Conservation (phyloP, 176 grass and related monocot species). For the Lolium perenne region DNA sequence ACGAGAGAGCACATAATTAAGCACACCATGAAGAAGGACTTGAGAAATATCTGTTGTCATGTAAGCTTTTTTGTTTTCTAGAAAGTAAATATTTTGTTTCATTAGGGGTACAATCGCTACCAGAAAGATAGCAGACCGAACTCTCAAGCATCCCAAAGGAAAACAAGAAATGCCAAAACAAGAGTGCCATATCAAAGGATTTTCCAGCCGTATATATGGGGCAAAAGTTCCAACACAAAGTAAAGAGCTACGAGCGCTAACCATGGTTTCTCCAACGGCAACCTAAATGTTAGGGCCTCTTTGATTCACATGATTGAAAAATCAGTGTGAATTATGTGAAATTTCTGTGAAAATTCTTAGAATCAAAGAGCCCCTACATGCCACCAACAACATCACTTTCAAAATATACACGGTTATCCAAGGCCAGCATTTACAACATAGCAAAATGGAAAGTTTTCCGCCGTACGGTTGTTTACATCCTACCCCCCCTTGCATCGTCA, state of each 20-base stretch:
- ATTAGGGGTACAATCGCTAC: too few species aligned
- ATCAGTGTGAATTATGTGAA: too few species aligned
- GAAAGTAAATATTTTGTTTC: too few species aligned
- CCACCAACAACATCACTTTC: too few species aligned
- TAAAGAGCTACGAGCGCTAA: neutral
- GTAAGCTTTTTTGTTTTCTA: neutral
- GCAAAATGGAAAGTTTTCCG: neutral
- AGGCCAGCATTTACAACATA: neutral
- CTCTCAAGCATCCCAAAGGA: too few species aligned
- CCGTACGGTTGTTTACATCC: too few species aligned
- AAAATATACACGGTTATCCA: neutral
- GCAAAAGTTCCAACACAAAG: neutral
- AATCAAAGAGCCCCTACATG: too few species aligned
- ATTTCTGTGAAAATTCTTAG: too few species aligned
- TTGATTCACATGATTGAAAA: too few species aligned
- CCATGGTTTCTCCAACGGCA: neutral
- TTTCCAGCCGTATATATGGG: neutral
- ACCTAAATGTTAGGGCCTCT: neutral
- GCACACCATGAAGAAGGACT: neutral
- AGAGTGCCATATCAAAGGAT: neutral
- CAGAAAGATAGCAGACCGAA: too few species aligned
- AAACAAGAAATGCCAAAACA: too few species aligned
- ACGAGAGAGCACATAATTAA: neutral
- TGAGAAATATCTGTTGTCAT: neutral
- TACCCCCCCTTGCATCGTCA: too few species aligned